Evolutionary conservation across 441 rosid species (phyloP), one percentile per base, ranked within the genome.

Genomic region (Mallotus japonicus): DNA sequence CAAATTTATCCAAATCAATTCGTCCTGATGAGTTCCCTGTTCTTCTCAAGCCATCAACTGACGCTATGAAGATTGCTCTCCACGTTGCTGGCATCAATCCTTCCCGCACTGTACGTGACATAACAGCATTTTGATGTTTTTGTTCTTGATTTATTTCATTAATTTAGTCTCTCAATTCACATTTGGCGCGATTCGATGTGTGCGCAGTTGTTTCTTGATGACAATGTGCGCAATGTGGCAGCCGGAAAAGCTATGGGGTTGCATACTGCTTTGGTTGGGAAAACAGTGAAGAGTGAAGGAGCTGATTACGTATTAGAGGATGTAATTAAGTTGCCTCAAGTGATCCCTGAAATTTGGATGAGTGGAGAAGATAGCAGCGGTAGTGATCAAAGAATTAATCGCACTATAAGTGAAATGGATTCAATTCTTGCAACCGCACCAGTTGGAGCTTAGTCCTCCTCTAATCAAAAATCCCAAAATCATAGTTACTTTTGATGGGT

Each of bases 241-340:
- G 89, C 97, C 0, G 98, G 95, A 15, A 94, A 90, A 78, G 76
- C 88, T 44, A 61, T 87, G 65, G 97, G 98, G 1, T 89, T 94
- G 28, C 82, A 77, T 13, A 89, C 96, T 7, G 85, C 83, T 79
- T 67, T 94, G 89, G 98, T 93, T 40, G 98, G 98, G 28, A 85
- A 87, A 76, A 78, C 83, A 0, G 82, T 74, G 75, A 85, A 79
- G 82, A 83, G 74, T 44, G 83, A 85, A 69, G 98, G 85, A 4
- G 86, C 95, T 1, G 98, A 93, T 76, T 88, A 85, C 50, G 89
- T 66, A 8, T 34, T 93, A 62, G 93, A 89, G 75, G 76, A 9
- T 5, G 77, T 93, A 12, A 69, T 76, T 51, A 83, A 84, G 17
- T 78, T 93, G 49, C 76, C 83, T 2, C 79, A 88, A 65, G 86